Percentiles rank a stretch among this genome's conserved stretches.
Evolutionary conservation across 352 stramenopile species (phyloP).

Genomic region (Phytophthora cryptogea): DNA sequence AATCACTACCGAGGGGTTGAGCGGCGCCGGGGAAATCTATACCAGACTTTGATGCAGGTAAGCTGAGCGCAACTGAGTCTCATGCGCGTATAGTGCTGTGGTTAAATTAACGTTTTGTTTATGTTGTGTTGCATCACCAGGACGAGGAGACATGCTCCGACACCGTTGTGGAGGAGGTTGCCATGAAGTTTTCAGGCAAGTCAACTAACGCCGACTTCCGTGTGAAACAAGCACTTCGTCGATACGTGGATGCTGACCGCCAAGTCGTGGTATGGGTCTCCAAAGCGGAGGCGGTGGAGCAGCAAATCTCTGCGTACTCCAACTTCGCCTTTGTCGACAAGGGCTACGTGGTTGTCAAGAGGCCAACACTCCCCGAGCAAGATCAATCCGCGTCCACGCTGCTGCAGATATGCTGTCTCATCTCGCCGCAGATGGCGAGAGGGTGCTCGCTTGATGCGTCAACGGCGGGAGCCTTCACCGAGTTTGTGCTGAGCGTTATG

Average conservation of each 20-base stretch:
- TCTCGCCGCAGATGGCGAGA: slow-evolving; percentile 49
- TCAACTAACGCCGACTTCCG: slow-evolving; percentile 52
- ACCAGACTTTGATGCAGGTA: slow-evolving; percentile 29
- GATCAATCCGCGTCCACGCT: slow-evolving; percentile 31
- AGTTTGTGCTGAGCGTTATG: slow-evolving; percentile 53
- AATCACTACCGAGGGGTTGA: slow-evolving; percentile 44
- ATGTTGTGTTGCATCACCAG: slow-evolving; percentile 24
- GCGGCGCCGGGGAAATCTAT: slow-evolving; percentile 19
- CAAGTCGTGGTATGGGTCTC: slow-evolving; percentile 66
- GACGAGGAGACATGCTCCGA: slow-evolving; percentile 36
- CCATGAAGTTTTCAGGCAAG: slow-evolving; percentile 57
- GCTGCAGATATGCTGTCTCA: slow-evolving; percentile 59
- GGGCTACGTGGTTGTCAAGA: slow-evolving; percentile 64
- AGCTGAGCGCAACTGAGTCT: not conserved
- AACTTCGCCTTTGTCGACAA: slow-evolving; percentile 59
- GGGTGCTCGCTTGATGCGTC: slow-evolving; percentile 25
- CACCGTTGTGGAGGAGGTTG: slow-evolving; percentile 60
- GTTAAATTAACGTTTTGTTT: slow-evolving; percentile 10
- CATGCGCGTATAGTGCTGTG: not conserved
- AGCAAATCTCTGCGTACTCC: slow-evolving; percentile 37
- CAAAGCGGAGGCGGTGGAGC: slow-evolving; percentile 49
- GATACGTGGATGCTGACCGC: slow-evolving; percentile 54
- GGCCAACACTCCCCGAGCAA: slow-evolving; percentile 28
- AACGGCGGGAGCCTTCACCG: slow-evolving; percentile 40
- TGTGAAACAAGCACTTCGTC: slow-evolving; percentile 61